These are phyloP conservation scores for Citrus inodora DNA, from an alignment of 345 rosid genomes.

Conservation along the genomic window DNA sequence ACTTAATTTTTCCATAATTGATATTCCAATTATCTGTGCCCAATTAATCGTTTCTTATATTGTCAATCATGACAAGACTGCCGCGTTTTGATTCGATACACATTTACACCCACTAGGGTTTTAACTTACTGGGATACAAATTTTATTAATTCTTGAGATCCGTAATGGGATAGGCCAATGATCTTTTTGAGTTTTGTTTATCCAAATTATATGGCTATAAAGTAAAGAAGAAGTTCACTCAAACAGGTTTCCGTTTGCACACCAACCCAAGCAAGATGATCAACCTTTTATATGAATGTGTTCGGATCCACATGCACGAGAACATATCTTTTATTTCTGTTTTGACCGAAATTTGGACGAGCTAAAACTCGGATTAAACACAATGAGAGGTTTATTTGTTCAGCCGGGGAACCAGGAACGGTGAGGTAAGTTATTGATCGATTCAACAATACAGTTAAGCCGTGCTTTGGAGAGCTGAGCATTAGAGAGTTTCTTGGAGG, in stretches of 20 bases:
- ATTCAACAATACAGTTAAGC: too few species aligned
- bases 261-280: neutral
- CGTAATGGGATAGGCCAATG: neutral
- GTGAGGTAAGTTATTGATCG: too few species aligned
- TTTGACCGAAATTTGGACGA: too few species aligned
- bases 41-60: neutral
- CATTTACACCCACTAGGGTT: neutral
- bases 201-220: neutral
- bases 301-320: too few species aligned
- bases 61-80: neutral
- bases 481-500: too few species aligned
- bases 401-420: too few species aligned
- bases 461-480: too few species aligned
- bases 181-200: neutral
- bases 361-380: too few species aligned
- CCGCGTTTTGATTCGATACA: neutral
- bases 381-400: too few species aligned
- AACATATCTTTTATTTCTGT: too few species aligned
- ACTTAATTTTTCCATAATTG: constrained; percentile 7
- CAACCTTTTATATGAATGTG: too few species aligned
- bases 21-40: constrained; percentile 2
- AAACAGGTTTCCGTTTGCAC: neutral
- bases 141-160: neutral
- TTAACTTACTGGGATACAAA: neutral
- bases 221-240: neutral